Conservation (phyloP, 495 filamentous ascomycete genomes). For the Penicillium argentinense region DNA sequence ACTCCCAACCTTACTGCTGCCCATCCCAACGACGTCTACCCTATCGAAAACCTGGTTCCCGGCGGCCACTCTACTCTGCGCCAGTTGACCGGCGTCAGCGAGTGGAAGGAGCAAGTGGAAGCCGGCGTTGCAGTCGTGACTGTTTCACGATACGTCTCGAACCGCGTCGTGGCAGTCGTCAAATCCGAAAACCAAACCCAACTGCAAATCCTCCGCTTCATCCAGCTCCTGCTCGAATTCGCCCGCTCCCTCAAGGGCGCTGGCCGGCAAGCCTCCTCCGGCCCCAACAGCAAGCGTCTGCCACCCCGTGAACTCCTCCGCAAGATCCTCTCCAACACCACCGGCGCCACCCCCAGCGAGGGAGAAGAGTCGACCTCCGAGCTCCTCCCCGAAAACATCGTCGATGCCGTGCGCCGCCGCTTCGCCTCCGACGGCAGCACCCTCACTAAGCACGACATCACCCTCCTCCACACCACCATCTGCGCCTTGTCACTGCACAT, state of each 20-base stretch:
- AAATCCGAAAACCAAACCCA: constrained; percentile 54
- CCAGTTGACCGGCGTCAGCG: constrained; percentile 60
- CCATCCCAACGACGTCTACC: constrained; percentile 80
- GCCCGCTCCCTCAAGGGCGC: constrained; percentile 43
- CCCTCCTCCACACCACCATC: constrained; percentile 66
- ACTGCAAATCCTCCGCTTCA: constrained; percentile 59
- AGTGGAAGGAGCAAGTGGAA: constrained; percentile 71
- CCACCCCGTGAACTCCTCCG: constrained; percentile 43
- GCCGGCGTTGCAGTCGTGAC: constrained; percentile 53
- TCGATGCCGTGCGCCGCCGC: constrained; percentile 66
- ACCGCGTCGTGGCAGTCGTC: constrained; percentile 57
- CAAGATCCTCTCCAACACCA: constrained; percentile 38
- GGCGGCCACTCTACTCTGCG: constrained; percentile 49
- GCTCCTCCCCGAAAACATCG: constrained; percentile 56
- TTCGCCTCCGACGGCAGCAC: constrained; percentile 60
- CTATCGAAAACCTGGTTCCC: constrained; percentile 63
- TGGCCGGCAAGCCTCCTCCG: constrained; percentile 25
- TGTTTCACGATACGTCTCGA: constrained; percentile 66
- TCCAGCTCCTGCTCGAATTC: constrained; percentile 66
- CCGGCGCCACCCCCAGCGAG: constrained; percentile 15
- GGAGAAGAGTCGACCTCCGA: constrained; percentile 12
- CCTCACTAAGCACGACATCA: constrained; percentile 62
- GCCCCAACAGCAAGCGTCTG: constrained; percentile 40
- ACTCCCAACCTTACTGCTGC: constrained; percentile 68
- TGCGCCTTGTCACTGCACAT: constrained; percentile 62